Conservation (phyloP, 1,139 yeast genomes). For the Zygoascus hellenicus region DNA sequence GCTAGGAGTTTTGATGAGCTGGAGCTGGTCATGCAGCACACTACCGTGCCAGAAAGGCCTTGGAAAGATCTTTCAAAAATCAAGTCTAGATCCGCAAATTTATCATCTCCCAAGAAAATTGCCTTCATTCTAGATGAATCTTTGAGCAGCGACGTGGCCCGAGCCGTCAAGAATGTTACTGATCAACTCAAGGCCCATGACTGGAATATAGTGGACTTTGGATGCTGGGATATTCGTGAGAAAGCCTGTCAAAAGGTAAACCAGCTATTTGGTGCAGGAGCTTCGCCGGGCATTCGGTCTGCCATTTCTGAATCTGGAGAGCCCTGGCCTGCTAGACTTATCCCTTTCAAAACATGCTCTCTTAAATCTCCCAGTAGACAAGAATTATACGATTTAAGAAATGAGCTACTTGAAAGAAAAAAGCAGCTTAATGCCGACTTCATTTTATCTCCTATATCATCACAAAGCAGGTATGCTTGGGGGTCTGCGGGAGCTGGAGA, state of each 20-base stretch:
- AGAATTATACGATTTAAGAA: not conserved
- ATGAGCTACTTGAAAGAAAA: not conserved
- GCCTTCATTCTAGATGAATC: slow-evolving; percentile 1
- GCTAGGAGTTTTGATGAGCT: slow-evolving; percentile 9
- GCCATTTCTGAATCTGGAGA: slow-evolving; percentile 9
- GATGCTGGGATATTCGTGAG: not conserved
- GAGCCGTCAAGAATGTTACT: not conserved
- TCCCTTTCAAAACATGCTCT: not conserved
- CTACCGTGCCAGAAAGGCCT: not conserved
- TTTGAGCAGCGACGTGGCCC: not conserved
- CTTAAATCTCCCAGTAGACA: not conserved
- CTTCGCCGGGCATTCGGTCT: not conserved
- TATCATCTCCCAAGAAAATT: not conserved
- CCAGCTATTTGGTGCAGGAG: slow-evolving; percentile 4
- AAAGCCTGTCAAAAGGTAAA: not conserved
- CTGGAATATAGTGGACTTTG: slow-evolving; percentile 7
- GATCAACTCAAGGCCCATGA: not conserved
- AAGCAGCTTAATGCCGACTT: slow-evolving; percentile 2
- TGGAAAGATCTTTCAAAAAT: not conserved
- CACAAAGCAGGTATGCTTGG: slow-evolving; percentile 4
- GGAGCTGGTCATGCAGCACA: not conserved
- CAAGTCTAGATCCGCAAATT: not conserved
- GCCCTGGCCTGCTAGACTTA: slow-evolving; percentile 12
- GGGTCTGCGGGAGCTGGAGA: slow-evolving; percentile 9
- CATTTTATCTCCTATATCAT: slow-evolving; percentile 10